Evolutionary conservation across 129 eudicot genomes (phyloP), one percentile per base, ranked within the genome.

Genomic region (Lactuca saligna): DNA sequence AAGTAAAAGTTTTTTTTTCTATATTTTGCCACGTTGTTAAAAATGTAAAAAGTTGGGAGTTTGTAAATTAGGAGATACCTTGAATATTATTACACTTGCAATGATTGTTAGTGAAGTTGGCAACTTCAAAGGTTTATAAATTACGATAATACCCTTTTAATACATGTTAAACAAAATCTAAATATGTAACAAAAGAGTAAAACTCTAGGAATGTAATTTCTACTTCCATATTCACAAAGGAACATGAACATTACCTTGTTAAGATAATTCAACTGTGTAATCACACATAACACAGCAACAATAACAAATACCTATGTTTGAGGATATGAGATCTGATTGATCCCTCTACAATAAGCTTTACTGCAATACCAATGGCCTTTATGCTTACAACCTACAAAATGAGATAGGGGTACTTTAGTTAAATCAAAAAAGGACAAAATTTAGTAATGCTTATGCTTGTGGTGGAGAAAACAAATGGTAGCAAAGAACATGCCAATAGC

Each of bases 11-110:
- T 20, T 20, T 20, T 20, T 20, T 20, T 20, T 1, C 20, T 20
- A 1, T 20, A 20, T 20, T 20, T 20, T 20, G 20, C 20, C 20
- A 20, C 20, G 20, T 20, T 20, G 20, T 1, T 20, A 20, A 20
- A 20, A 20, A 20, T 20, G 20, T 20, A 20, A 20, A 20, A 20
- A 20, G 0, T 20, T 42, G 9, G 67, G 14, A 32, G 33, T 20
- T 16, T 17, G 20, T 20, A 20, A 60, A 49, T 10, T 13, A 65
- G 33, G 8, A 66, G 13, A n/a, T 82, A 91, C 97, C 97, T 91
- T 91, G 82, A 91, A 91, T 94, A 91, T 88, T 61, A 91, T 91
- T 13, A 83, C 92, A 55, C 93, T 91, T 56, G 97, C 97, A 59
- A 77, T 72, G 15, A 91, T 91, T 39, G 97, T 88, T 59, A 91